These are phyloP conservation scores for Paecilomyces formosus DNA, from an alignment of 2,329 filamentous ascomycete species.

Conservation along the genomic window DNA sequence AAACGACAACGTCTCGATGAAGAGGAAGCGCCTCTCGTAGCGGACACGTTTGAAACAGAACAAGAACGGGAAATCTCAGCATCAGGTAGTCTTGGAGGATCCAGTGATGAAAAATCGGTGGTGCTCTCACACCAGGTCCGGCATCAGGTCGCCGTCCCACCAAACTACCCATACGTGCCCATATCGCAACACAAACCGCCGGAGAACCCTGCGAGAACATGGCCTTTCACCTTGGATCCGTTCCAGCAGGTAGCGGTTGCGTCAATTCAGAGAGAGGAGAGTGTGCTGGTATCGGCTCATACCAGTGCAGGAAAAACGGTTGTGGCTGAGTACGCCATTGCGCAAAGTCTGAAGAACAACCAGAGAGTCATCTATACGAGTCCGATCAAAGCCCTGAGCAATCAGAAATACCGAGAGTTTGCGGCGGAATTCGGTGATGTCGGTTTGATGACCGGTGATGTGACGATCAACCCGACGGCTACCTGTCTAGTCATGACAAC, in stretches of 20 bases:
- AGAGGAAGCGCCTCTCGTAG: slow-evolving; percentile 72
- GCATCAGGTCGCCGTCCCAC: slow-evolving; percentile 91
- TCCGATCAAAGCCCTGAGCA: slow-evolving; percentile 97
- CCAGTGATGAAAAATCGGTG: slow-evolving; percentile 57
- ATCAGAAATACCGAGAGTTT: slow-evolving; percentile 98
- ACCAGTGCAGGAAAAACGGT: slow-evolving; percentile 98
- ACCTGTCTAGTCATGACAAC: slow-evolving; percentile 99
- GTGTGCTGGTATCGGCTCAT: slow-evolving; percentile 92
- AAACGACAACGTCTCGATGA: slow-evolving; percentile 46
- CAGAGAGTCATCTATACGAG: slow-evolving; percentile 98
- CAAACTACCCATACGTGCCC: slow-evolving; percentile 90
- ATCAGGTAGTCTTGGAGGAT: slow-evolving; percentile 59
- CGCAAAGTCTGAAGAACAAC: slow-evolving; percentile 93
- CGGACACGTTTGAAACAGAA: slow-evolving; percentile 91
- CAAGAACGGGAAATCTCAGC: slow-evolving; percentile 84
- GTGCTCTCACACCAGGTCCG: slow-evolving; percentile 95
- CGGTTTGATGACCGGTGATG: slow-evolving; percentile 96
- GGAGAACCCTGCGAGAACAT: slow-evolving; percentile 73
- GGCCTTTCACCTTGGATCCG: slow-evolving; percentile 87
- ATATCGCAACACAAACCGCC: slow-evolving; percentile 91
- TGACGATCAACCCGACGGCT: slow-evolving; percentile 97
- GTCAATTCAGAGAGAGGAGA: slow-evolving; percentile 93
- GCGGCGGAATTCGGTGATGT: slow-evolving; percentile 93
- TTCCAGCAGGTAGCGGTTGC: slow-evolving; percentile 94
- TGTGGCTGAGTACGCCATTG: slow-evolving; percentile 95